These are phyloP conservation scores for Sclerotinia borealis DNA, from an alignment of 2,329 filamentous ascomycete genomes.

Conservation along the genomic window DNA sequence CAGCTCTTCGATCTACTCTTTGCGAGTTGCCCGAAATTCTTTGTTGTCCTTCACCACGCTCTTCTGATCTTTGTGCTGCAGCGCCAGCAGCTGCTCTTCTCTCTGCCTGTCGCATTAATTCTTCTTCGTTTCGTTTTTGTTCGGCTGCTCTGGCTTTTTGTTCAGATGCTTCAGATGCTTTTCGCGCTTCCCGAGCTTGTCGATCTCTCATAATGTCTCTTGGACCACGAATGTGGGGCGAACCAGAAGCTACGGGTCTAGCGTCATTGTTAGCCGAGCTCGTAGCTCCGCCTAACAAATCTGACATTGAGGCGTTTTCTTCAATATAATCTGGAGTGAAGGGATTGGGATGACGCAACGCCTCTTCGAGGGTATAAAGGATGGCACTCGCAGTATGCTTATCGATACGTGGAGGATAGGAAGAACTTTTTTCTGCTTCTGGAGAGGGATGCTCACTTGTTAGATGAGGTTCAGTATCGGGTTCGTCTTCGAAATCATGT, in stretches of 20 bases:
- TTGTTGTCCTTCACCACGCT: slow-evolving; percentile 22
- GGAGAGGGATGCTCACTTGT: slow-evolving; percentile 11
- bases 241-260: slow-evolving; percentile 44
- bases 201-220: slow-evolving; percentile 89
- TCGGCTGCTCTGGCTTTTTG: slow-evolving; percentile 46
- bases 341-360: slow-evolving; percentile 70
- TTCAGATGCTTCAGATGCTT: slow-evolving; percentile 45
- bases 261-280: slow-evolving; percentile 46
- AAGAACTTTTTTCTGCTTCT: slow-evolving; percentile 19
- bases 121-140: slow-evolving; percentile 48
- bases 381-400: slow-evolving; percentile 83
- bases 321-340: slow-evolving; percentile 83
- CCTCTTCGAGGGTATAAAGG: slow-evolving; percentile 86
- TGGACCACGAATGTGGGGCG: slow-evolving; percentile 66
- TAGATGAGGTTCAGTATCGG: slow-evolving; percentile 24
- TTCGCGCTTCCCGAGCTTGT: slow-evolving; percentile 67
- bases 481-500: slow-evolving; percentile 29
- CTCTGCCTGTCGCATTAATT: slow-evolving; percentile 49
- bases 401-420: slow-evolving; percentile 61
- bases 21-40: slow-evolving; percentile 31
- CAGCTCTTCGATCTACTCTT: slow-evolving; percentile 27
- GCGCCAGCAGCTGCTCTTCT: slow-evolving; percentile 53
- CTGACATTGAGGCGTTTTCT: slow-evolving; percentile 89
- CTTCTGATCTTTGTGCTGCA: slow-evolving; percentile 35
- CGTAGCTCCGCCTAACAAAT: slow-evolving; percentile 59